These are phyloP conservation scores for Sporothrix humicola DNA, from an alignment of 2,329 filamentous ascomycete genomes.

Conservation along the genomic window DNA sequence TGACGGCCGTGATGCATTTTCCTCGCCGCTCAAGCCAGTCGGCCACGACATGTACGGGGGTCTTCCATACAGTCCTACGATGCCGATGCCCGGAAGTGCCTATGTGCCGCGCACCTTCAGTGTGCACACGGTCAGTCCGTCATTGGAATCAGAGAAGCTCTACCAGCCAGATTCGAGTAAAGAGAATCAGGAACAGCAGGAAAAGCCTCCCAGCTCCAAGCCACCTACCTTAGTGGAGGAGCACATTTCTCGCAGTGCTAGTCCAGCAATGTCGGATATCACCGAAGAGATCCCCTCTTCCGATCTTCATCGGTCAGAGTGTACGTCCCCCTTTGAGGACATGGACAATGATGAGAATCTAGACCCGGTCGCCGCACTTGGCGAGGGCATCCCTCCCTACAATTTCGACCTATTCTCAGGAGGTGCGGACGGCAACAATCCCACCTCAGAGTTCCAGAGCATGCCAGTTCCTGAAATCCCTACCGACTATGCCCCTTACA, in stretches of 20 bases:
- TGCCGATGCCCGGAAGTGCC: background rate
- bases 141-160: conserved; percentile 7
- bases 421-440: background rate
- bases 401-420: conserved; percentile 34
- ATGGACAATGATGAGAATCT: background rate
- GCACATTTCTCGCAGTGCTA: background rate
- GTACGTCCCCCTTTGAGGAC: background rate
- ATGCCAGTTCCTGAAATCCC: too few relatives aligned
- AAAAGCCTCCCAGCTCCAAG: background rate
- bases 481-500: too few relatives aligned
- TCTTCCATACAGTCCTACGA: background rate
- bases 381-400: conserved; percentile 31
- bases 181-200: too few relatives aligned
- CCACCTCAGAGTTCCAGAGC: too few relatives aligned
- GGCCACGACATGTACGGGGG: background rate
- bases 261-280: background rate
- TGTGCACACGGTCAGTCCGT: conserved; percentile 34
- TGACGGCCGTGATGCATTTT: background rate
- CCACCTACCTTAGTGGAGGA: background rate
- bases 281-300: background rate
- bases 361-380: background rate
- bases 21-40: background rate
- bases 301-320: too few relatives aligned
- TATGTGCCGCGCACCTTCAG: conserved; percentile 33
- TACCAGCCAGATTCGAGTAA: background rate